Conservation (phyloP, 805 yeast genomes). For the Pichia ethanolica region DNA sequence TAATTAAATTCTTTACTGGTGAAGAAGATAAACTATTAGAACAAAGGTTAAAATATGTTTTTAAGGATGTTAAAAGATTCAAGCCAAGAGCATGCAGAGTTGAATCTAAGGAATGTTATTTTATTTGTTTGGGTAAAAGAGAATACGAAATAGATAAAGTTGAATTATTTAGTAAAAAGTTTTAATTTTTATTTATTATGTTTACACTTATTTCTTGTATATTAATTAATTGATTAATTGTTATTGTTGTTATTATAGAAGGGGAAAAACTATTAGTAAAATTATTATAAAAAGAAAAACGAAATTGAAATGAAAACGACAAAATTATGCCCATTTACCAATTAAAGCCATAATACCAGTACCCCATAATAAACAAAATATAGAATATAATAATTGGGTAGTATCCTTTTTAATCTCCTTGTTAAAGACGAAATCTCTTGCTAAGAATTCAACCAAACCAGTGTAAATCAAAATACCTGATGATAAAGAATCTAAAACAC, state of each 20-base stretch:
- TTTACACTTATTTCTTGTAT: no score
- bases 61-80: slow-evolving; percentile 54
- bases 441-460: slow-evolving; percentile 68
- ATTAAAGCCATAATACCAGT: slow-evolving; percentile 65
- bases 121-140: slow-evolving; percentile 54
- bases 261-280: no score
- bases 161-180: slow-evolving; percentile 32
- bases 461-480: slow-evolving; percentile 70
- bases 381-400: slow-evolving; percentile 40
- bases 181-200: no score
- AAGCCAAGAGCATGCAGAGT: slow-evolving; percentile 79
- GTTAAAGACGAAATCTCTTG: slow-evolving; percentile 60
- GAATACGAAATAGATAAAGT: slow-evolving; percentile 34
- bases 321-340: neutral
- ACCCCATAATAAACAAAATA: slow-evolving; percentile 44
- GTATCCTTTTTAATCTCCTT: slow-evolving; percentile 48
- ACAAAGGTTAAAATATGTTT: slow-evolving; percentile 46
- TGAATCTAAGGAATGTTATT: slow-evolving; percentile 78
- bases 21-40: slow-evolving; percentile 66
- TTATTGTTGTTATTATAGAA: neutral
- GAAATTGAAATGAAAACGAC: no score
- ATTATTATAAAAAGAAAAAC: no score
- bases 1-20: slow-evolving; percentile 84
- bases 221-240: no score
- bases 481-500: slow-evolving; percentile 63